Evolutionary conservation across 768 basidiomycete species (phyloP), one percentile per base, ranked within the genome.

Genomic region (Imleria badia): DNA sequence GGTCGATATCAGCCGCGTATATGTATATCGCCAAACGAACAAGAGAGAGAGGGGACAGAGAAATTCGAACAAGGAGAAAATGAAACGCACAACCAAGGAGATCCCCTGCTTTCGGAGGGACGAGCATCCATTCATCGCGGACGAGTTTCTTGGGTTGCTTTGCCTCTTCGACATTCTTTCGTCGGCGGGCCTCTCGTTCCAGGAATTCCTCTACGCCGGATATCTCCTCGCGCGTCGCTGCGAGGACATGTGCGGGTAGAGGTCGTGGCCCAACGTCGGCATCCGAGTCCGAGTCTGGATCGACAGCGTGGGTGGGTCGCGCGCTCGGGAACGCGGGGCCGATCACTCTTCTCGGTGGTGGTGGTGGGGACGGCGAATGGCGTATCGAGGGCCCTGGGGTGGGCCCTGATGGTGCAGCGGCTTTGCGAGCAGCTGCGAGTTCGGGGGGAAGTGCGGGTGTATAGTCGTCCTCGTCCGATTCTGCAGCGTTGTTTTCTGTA

Each of bases 81-180:
- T n/a, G n/a, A 33, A 17, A 81, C 88, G 58, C 62, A 95, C 93
- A 86, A 44, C 81, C 81, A 6, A 95, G 77, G 13, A 96, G 71
- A 57, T 90, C 89, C 2, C 89, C 86, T 2, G 85, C 82, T 19
- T 87, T 84, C 0, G 97, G 96, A 2, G 96, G 96, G 1, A 89
- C 88, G 42, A 98, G 79, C 97, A 99, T 99, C 97, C 97, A 99
- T 69, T 95, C 94, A 19, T 98, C 92, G 40, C 97, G 84, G 69
- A 92, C 76, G 36, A 84, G 75, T 36, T 81, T 80, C 69, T 93
- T 94, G 12, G 90, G 90, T 62, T 88, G 86, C 12, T 78, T 73
- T 2, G 86, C 88, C 76, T 90, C 93, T 83, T 93, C 89, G 31
- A 85, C 75, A 54, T 84, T 76, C 62, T 89, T 85, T 52, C 81